Conservation (phyloP, 257 asterid genomes). For the Solanum lignicaule region DNA sequence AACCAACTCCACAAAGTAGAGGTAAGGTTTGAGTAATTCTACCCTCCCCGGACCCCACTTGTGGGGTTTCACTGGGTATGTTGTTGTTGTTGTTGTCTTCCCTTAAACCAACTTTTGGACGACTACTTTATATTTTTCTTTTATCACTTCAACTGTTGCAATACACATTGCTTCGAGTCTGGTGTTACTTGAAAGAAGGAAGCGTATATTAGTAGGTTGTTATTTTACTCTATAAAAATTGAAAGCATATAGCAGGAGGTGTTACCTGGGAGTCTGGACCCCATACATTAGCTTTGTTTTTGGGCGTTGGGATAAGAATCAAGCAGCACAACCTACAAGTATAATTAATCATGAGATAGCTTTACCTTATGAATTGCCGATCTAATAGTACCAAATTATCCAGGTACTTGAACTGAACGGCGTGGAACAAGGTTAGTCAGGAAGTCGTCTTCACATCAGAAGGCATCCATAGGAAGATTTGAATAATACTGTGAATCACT, state of each 20-base stretch:
- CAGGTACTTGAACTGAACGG: not conserved
- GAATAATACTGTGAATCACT: not conserved
- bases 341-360: not conserved
- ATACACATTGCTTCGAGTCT: not conserved
- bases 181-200: not conserved
- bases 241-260: not conserved
- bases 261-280: not conserved
- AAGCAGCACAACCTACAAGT: not conserved
- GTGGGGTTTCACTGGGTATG: not conserved
- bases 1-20: not conserved
- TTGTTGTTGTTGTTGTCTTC: not conserved
- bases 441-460: not conserved
- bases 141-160: not conserved
- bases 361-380: not conserved
- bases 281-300: not conserved
- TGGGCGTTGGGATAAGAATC: not conserved
- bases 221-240: not conserved
- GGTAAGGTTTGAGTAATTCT: not conserved
- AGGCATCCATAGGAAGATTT: not conserved
- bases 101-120: not conserved
- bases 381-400: not conserved
- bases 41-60: not conserved
- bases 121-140: not conserved
- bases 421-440: not conserved
- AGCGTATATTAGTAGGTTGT: not conserved